phyloP scores from a whole-genome alignment of 768 basidiomycete genomes.

The Tricholoma saponaceum region DNA sequence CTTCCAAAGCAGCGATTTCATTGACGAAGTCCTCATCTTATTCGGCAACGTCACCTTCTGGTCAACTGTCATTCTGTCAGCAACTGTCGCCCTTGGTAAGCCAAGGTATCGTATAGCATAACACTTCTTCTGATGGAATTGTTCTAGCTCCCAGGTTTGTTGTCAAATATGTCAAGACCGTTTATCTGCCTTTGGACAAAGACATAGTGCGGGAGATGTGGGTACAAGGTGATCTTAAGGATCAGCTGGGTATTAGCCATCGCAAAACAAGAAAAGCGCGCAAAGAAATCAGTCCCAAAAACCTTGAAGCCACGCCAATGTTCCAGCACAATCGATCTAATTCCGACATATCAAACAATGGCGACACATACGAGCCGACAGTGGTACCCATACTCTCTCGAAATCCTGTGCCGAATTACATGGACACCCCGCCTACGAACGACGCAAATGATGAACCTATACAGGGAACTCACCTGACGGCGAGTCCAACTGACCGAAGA shows the following conservation, averaged over 20 bases:
- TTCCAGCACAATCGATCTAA: constrained; percentile 62
- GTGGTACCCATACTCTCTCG: constrained; percentile 9
- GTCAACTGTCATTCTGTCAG: constrained; percentile 69
- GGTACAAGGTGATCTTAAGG: constrained; percentile 81
- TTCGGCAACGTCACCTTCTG: constrained; percentile 83
- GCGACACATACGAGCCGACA: constrained; percentile 45
- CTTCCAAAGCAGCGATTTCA: constrained; percentile 68
- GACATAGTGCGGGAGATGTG: constrained; percentile 92
- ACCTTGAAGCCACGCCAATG: constrained; percentile 68
- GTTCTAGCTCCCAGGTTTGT: constrained; percentile 74
- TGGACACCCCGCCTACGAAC: constrained; percentile 39
- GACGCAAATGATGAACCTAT: constrained; percentile 25
- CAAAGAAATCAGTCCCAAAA: constrained; percentile 17
- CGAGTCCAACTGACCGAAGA: constrained; percentile 19
- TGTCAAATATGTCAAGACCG: constrained; percentile 63
- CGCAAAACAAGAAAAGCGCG: constrained; percentile 48
- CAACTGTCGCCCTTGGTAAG: constrained; percentile 68
- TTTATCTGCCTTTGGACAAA: constrained; percentile 80
- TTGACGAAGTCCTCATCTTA: constrained; percentile 66
- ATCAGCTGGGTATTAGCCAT: constrained; percentile 68
- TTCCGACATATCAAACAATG: constrained; percentile 50
- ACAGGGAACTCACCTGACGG: constrained; percentile 23
- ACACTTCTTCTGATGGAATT: background rate
- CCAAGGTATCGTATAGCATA: constrained; percentile 8
- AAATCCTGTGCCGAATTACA: constrained; percentile 35